Conservation (phyloP, 225 moss, liverwort and hornwort species). For the Pseudisothecium myosuroides region DNA sequence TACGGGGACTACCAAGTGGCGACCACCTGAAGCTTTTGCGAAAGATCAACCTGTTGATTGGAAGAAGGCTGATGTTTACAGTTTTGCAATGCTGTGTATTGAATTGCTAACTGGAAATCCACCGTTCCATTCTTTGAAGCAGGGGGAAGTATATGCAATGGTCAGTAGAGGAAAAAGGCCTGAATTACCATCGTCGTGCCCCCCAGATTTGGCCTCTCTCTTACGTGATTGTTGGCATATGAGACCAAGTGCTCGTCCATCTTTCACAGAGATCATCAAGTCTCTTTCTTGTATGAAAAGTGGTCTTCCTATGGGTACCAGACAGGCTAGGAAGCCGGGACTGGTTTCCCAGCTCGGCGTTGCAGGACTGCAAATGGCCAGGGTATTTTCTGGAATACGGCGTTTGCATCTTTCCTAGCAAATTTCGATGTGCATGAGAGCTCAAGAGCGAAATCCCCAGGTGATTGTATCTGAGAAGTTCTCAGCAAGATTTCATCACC, state of each 20-base stretch:
- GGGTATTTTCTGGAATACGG: neutral
- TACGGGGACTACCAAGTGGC: neutral
- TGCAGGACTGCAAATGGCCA: neutral
- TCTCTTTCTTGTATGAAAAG: neutral
- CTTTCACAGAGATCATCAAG: neutral
- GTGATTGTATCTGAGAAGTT: neutral
- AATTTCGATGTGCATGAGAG: neutral
- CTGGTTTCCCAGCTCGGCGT: neutral
- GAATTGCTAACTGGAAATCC: neutral
- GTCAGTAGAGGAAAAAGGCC: neutral
- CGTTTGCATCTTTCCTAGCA: neutral
- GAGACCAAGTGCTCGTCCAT: neutral
- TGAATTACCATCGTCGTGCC: neutral
- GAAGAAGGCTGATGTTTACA: conserved; percentile 11
- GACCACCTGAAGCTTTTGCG: neutral
- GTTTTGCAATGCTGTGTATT: neutral
- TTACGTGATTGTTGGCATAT: neutral
- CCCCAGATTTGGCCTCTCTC: neutral
- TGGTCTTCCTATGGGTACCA: neutral
- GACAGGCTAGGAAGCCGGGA: neutral
- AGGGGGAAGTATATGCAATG: neutral
- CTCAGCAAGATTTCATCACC: neutral
- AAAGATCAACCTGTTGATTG: neutral
- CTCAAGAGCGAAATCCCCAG: neutral
- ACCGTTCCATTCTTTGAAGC: neutral